Conservation (phyloP, 352 stramenopile genomes). For the Phytopythium montanum region DNA sequence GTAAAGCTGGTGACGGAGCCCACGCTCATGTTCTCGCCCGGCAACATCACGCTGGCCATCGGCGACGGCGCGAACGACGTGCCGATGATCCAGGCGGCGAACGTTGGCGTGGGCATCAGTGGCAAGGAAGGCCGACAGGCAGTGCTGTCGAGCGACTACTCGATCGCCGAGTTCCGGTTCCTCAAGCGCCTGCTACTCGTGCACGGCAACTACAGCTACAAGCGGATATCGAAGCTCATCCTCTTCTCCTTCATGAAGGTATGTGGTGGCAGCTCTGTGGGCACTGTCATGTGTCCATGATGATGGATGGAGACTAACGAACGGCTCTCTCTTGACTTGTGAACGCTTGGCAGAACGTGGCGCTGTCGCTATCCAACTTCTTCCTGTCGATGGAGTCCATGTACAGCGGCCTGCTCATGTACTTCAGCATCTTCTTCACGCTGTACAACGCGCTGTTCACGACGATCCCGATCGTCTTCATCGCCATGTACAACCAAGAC, state of each 20-base stretch:
- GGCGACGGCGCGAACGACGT: constrained; percentile 86
- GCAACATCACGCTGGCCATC: constrained; percentile 86
- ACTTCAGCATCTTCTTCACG: constrained; percentile 88
- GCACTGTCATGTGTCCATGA: background rate
- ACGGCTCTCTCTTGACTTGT: background rate
- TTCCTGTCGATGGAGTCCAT: constrained; percentile 80
- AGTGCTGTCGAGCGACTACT: constrained; percentile 83
- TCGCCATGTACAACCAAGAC: constrained; percentile 91
- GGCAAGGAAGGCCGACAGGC: constrained; percentile 85
- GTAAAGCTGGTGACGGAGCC: constrained; percentile 86
- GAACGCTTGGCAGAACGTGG: constrained; percentile 42
- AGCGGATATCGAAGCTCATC: constrained; percentile 87
- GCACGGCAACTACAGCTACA: constrained; percentile 90
- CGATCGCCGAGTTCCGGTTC: constrained; percentile 81
- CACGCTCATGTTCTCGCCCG: constrained; percentile 85
- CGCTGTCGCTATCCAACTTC: constrained; percentile 82
- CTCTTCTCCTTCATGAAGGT: constrained; percentile 88
- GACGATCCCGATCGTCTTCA: constrained; percentile 87
- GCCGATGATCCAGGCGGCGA: constrained; percentile 87
- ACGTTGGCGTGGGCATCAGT: constrained; percentile 83
- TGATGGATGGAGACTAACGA: background rate
- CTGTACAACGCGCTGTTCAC: constrained; percentile 89
- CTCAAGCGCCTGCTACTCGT: constrained; percentile 80
- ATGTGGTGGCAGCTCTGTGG: background rate
- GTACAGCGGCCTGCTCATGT: constrained; percentile 88